Base-by-base conservation (phyloP, 257 asterid genomes). In the Solanum lignicaule region DNA sequence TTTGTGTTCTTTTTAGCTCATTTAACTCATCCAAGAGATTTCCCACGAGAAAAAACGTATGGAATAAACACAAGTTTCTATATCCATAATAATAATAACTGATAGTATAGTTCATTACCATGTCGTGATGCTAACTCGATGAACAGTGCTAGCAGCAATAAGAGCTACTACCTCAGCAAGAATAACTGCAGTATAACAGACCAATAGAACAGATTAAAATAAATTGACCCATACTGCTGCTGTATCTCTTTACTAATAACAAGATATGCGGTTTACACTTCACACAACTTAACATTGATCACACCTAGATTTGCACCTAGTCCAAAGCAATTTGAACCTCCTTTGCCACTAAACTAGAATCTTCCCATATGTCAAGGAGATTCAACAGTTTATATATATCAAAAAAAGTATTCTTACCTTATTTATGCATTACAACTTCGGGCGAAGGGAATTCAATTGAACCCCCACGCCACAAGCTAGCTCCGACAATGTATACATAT, bases 101-200 rank as follows among this genome's bases (percentile, higher is more conserved):
- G 41, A 82, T 82, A 6, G 43, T 82, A 82, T 48, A 82, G 69
- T 9, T 48, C 48, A 79, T 90, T 96, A 96, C 99, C 99, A 95
- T 88, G 99, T 96, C 41, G 99, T 96, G 93, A 96, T 94, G 88
- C 98, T 95, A 91, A 96, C 99, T 88, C 98, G 98, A 87, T 96
- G 99, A 90, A 96, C 97, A 21, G 98, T 92, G 94, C 98, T 48
- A 89, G 98, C 98, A 87, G 99, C 98, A 89, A 94, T 89, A 27
- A 95, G 94, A 18, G 98, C 99, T 90, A 95, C 96, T 13, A 79
- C 91, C 90, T 95, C 98, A 23, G 99, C 98, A 88, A 92, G 58
- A 84, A 96, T 92, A 88, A 96, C 99, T 96, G 96, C 91, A 89
- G 83, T 84, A 88, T 32, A 68, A 87, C 74, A 91, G 89, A 87